Evolutionary conservation across 2,329 filamentous ascomycete species (phyloP).

Genomic region (Colletotrichum eremochloae): DNA sequence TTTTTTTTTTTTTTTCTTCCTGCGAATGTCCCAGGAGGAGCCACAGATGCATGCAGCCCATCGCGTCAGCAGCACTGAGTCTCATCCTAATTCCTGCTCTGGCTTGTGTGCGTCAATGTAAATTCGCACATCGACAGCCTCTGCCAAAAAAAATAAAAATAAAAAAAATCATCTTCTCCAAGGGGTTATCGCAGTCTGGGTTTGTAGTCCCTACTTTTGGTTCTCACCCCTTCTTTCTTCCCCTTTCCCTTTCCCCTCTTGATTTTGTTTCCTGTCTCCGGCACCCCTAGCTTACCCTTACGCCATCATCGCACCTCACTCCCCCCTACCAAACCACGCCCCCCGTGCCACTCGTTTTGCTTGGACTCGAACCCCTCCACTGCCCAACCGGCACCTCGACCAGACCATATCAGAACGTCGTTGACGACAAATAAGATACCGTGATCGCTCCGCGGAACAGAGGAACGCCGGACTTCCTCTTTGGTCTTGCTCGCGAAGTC

Average conservation of each 20-base stretch:
- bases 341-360: constrained; percentile 31
- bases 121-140: neutral
- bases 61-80: constrained; percentile 10
- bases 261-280: neutral
- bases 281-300: constrained; percentile 8
- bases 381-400: constrained; percentile 16
- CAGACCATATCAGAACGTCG: constrained; percentile 11
- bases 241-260: neutral
- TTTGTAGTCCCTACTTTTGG: neutral
- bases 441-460: neutral
- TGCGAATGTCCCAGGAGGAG: constrained; percentile 7
- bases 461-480: neutral
- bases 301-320: constrained; percentile 4
- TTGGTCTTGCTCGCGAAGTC: neutral
- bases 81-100: neutral
- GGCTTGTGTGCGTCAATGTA: constrained; percentile 3
- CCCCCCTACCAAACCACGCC: neutral
- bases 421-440: constrained; percentile 11
- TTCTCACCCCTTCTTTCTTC: constrained; percentile 3
- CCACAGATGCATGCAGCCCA: neutral
- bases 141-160: neutral
- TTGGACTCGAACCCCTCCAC: constrained; percentile 34
- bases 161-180: neutral
- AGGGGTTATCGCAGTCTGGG: neutral
- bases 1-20: neutral